Conservation (phyloP, 2,329 filamentous ascomycete species). For the Talaromyces verruculosus region DNA sequence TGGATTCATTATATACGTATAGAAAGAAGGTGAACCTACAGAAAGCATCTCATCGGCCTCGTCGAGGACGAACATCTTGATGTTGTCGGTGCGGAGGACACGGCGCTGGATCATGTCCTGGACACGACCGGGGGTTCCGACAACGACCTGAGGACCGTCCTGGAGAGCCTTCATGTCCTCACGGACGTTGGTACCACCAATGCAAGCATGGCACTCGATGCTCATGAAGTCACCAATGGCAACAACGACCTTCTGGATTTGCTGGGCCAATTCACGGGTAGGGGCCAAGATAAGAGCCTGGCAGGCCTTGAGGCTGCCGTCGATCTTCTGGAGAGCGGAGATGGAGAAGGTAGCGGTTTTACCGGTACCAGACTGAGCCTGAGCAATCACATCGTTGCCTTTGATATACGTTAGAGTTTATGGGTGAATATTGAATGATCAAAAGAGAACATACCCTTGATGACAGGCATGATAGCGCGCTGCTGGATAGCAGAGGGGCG, state of each 20-base stretch:
- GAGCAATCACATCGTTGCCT: slow-evolving; percentile 98
- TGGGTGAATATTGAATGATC: not conserved
- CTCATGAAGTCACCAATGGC: slow-evolving; percentile 99
- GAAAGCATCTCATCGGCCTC: slow-evolving; percentile 97
- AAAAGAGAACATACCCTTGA: slow-evolving; percentile 73
- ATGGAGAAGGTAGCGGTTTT: slow-evolving; percentile 99
- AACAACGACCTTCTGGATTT: slow-evolving; percentile 99
- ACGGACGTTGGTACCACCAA: slow-evolving; percentile 95
- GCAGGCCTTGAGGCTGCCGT: slow-evolving; percentile 89
- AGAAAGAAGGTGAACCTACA: slow-evolving; percentile 26
- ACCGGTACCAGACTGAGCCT: slow-evolving; percentile 99
- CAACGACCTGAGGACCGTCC: slow-evolving; percentile 94
- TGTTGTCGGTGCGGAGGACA: slow-evolving; percentile 91
- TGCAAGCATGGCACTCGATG: slow-evolving; percentile 98
- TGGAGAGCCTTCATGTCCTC: slow-evolving; percentile 98
- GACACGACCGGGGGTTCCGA: slow-evolving; percentile 97
- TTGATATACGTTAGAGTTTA: slow-evolving; percentile 18
- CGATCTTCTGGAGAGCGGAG: slow-evolving; percentile 98
- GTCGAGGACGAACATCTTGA: slow-evolving; percentile 99
- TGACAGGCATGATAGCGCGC: slow-evolving; percentile 99
- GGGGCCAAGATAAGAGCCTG: slow-evolving; percentile 97
- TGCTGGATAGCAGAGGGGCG: slow-evolving; percentile 99
- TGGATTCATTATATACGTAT: slow-evolving; percentile 11
- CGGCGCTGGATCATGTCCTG: slow-evolving; percentile 99
- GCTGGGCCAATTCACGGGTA: slow-evolving; percentile 96